These are phyloP conservation scores for Monilinia vaccinii-corymbosi DNA, from an alignment of 2,329 filamentous ascomycete genomes.

Conservation along the genomic window DNA sequence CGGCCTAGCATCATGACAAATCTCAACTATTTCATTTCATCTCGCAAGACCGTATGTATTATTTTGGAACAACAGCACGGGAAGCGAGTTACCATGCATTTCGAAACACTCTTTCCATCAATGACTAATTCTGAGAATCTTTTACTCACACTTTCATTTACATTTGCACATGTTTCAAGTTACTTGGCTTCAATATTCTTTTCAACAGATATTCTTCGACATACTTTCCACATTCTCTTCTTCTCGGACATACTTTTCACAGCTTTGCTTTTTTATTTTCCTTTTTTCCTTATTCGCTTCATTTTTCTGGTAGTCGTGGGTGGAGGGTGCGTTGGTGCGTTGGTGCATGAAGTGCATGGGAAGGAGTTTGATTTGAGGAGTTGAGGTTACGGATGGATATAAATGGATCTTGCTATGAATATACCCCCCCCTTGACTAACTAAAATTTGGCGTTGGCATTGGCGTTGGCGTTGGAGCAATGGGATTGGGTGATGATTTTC, in stretches of 20 bases:
- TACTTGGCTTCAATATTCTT: not conserved
- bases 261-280: not conserved
- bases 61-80: not conserved
- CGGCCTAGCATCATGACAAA: not conserved
- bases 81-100: not conserved
- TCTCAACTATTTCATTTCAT: not conserved
- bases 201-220: not conserved
- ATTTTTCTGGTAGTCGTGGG: not conserved
- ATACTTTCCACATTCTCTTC: not conserved
- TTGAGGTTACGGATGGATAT: not conserved
- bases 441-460: not conserved
- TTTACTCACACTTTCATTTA: not conserved
- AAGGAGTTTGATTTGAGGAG: not conserved
- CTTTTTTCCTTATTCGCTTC: not conserved
- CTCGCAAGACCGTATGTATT: not conserved
- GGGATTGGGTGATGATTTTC: too few species aligned
- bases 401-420: conserved; percentile 1
- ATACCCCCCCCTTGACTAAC: not conserved
- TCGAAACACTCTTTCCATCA: not conserved
- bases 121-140: not conserved
- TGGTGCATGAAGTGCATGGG: not conserved
- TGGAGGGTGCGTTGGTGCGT: not conserved
- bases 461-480: too few species aligned
- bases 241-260: not conserved
- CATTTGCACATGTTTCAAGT: not conserved